Percentiles rank a stretch among this genome's conserved stretches.
These are phyloP conservation scores for Neurospora hispaniola DNA, from an alignment of 495 filamentous ascomycete species.

Conservation along the genomic window DNA sequence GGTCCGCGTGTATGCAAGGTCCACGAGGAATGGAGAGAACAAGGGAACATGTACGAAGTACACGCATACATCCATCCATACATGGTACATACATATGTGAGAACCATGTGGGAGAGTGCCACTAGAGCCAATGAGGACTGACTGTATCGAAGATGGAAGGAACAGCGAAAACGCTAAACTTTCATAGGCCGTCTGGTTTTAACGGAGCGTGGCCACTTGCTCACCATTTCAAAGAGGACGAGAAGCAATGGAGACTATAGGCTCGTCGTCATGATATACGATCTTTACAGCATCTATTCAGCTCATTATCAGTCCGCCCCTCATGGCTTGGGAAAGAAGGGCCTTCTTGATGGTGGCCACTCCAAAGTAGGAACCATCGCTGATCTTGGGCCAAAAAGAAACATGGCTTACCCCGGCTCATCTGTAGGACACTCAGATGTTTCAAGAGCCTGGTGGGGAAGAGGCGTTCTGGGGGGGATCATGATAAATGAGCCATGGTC, in stretches of 20 bases:
- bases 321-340: neutral
- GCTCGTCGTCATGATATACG: neutral
- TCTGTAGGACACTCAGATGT: neutral
- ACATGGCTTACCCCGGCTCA: neutral
- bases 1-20: slow-evolving; percentile 18
- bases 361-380: neutral
- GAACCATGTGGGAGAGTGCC: neutral
- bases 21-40: neutral
- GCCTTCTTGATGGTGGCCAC: neutral
- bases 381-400: neutral
- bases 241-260: neutral
- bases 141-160: neutral
- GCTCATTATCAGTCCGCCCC: neutral
- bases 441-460: slow-evolving; percentile 18
- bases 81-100: neutral
- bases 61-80: neutral
- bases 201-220: neutral
- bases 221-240: neutral
- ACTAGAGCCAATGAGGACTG: neutral
- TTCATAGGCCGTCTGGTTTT: neutral
- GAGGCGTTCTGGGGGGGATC: slow-evolving; percentile 10
- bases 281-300: neutral
- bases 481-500: slow-evolving; percentile 25
- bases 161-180: neutral
- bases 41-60: neutral